These are phyloP conservation scores for Claviceps sp. DNA, from an alignment of 2,329 filamentous ascomycete species.

Conservation along the genomic window DNA sequence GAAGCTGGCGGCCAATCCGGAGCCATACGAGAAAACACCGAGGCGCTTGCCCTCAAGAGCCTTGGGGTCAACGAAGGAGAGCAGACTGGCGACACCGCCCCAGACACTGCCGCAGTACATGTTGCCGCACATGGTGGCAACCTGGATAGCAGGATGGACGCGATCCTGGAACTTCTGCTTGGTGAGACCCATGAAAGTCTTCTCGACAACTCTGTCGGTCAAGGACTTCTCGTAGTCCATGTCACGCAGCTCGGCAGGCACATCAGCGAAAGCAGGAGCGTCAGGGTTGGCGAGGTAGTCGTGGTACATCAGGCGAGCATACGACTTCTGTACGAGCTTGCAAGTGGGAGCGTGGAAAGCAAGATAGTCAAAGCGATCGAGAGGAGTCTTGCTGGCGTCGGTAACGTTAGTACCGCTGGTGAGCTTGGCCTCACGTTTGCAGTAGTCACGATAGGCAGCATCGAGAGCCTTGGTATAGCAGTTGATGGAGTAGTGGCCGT, in stretches of 20 bases:
- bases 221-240: slow-evolving; percentile 70
- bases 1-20: slow-evolving; percentile 59
- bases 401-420: slow-evolving; percentile 38
- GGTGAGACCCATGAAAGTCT: slow-evolving; percentile 70
- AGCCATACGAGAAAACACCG: slow-evolving; percentile 68
- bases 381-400: slow-evolving; percentile 39
- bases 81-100: slow-evolving; percentile 58
- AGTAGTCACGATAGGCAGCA: slow-evolving; percentile 69
- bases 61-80: slow-evolving; percentile 50
- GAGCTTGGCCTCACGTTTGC: slow-evolving; percentile 52
- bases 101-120: slow-evolving; percentile 62
- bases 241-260: slow-evolving; percentile 62
- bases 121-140: slow-evolving; percentile 62
- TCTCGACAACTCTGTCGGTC: slow-evolving; percentile 71
- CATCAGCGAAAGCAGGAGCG: slow-evolving; percentile 55
- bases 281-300: slow-evolving; percentile 64
- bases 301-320: slow-evolving; percentile 72
- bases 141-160: slow-evolving; percentile 58
- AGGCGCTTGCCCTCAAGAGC: slow-evolving; percentile 58
- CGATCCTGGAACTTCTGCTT: slow-evolving; percentile 78
- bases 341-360: slow-evolving; percentile 75
- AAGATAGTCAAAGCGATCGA: slow-evolving; percentile 76
- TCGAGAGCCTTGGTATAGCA: slow-evolving; percentile 76
- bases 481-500: slow-evolving; percentile 69
- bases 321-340: slow-evolving; percentile 79